Percentiles rank a stretch among this genome's conserved stretches.
phyloP scores from a whole-genome alignment of 1,284 basidiomycete species.

The Malassezia vespertilionis region DNA sequence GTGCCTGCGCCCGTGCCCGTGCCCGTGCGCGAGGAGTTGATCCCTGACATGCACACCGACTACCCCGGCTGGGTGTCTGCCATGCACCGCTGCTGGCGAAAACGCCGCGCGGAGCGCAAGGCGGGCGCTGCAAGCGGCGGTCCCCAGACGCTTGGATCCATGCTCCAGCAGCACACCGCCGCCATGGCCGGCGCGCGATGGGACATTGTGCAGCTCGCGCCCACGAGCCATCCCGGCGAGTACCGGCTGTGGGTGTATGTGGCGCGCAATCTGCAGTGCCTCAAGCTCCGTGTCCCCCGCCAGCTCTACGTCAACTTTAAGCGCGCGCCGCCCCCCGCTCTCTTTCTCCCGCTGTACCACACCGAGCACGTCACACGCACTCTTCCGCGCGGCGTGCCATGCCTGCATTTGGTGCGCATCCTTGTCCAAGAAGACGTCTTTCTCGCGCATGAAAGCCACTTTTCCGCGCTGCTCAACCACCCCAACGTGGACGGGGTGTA shows the following conservation, averaged over 20 bases:
- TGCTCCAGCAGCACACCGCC: constrained; percentile 65
- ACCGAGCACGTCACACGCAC: constrained; percentile 65
- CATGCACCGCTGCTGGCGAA: constrained; percentile 71
- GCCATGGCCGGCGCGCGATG: constrained; percentile 63
- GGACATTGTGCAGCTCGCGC: constrained; percentile 85
- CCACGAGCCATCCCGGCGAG: constrained; percentile 65
- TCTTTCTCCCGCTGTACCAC: constrained; percentile 61
- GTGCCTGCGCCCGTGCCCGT: constrained; percentile 7
- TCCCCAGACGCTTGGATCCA: constrained; percentile 51
- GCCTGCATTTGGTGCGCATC: constrained; percentile 71
- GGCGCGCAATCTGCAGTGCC: constrained; percentile 64
- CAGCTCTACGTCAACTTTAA: constrained; percentile 89
- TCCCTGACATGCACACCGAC: constrained; percentile 49
- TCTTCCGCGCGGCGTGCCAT: constrained; percentile 68
- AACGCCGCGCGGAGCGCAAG: constrained; percentile 46
- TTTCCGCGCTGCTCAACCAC: constrained; percentile 81
- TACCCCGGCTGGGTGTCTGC: constrained; percentile 72
- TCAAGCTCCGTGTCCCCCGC: constrained; percentile 74
- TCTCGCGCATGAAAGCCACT: constrained; percentile 74
- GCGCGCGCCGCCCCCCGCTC: constrained; percentile 54
- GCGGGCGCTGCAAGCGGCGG: constrained; percentile 11
- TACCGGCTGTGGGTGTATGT: constrained; percentile 82
- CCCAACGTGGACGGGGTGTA: constrained; percentile 91
- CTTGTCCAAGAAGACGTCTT: constrained; percentile 74
- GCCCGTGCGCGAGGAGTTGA: too few species aligned